phyloP scores from a whole-genome alignment of 192 early-diverging fungal genomes.

The Podila clonocystis region DNA sequence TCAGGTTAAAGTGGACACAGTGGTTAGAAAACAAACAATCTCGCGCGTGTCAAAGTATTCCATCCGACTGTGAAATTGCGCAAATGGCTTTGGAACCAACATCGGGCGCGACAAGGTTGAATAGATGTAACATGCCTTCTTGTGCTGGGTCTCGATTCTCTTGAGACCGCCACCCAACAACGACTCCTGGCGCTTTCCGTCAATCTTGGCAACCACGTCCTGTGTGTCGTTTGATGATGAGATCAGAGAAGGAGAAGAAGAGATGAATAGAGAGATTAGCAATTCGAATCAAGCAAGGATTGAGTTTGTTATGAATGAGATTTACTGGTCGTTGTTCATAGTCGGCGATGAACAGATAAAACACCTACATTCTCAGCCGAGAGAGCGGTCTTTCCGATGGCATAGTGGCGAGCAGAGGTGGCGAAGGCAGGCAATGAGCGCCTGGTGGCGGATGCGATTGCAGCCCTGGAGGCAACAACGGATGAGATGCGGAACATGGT shows the following conservation, averaged over 20 bases:
- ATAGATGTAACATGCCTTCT: slow-evolving; percentile 65
- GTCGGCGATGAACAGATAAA: background rate
- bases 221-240: slow-evolving; percentile 6
- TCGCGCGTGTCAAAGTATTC: background rate
- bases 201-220: slow-evolving; percentile 59
- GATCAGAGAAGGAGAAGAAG: slow-evolving; percentile 1
- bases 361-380: slow-evolving; percentile 42
- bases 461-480: slow-evolving; percentile 44
- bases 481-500: slow-evolving; percentile 39
- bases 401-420: slow-evolving; percentile 44
- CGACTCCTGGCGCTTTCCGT: slow-evolving; percentile 77
- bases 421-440: slow-evolving; percentile 43
- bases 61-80: background rate
- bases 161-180: slow-evolving; percentile 82
- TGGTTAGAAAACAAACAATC: background rate
- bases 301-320: background rate
- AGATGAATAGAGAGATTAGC: background rate
- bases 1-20: background rate
- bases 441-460: slow-evolving; percentile 45
- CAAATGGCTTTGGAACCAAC: background rate
- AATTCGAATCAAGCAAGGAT: background rate
- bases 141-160: slow-evolving; percentile 86
- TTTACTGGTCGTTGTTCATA: background rate
- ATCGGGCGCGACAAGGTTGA: background rate
- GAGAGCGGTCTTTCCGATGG: slow-evolving; percentile 48